These are phyloP conservation scores for Zymoseptoria ardabiliae DNA, from an alignment of 2,329 filamentous ascomycete genomes.

Conservation along the genomic window DNA sequence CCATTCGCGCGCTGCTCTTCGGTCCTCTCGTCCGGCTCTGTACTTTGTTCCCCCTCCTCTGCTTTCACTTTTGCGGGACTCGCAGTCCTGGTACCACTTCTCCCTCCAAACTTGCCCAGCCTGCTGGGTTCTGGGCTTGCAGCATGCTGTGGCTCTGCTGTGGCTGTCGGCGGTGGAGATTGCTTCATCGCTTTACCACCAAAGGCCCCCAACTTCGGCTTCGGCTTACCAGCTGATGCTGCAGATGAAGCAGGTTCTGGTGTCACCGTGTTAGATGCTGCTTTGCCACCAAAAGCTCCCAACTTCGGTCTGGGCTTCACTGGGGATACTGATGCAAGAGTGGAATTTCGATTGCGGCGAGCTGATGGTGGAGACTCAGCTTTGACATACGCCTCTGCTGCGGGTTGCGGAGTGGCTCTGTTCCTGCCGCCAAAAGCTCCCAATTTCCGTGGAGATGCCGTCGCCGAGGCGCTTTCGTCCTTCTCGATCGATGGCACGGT, in stretches of 20 bases:
- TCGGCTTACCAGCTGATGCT: not conserved
- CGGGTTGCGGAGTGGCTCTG: not conserved
- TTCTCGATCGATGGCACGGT: not conserved
- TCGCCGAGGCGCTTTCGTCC: not conserved
- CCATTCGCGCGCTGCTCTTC: constrained; percentile 46
- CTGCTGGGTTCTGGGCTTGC: not conserved
- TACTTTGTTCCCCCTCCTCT: not conserved
- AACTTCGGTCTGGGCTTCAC: constrained; percentile 13
- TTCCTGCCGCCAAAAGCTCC: constrained; percentile 8
- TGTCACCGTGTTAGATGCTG: not conserved
- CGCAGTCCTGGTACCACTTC: constrained; percentile 1
- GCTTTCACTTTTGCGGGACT: not conserved
- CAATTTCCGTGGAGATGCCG: constrained; percentile 1
- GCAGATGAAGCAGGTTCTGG: constrained; percentile 1
- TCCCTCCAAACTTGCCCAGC: constrained; percentile 6
- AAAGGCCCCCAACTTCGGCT: constrained; percentile 11
- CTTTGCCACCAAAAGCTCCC: constrained; percentile 17
- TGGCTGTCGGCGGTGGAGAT: not conserved
- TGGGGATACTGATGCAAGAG: not conserved
- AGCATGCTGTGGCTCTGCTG: not conserved
- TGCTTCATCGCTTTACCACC: constrained; percentile 7
- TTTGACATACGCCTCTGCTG: not conserved
- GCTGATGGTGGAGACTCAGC: not conserved
- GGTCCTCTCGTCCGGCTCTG: constrained; percentile 33
- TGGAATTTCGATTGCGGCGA: not conserved